These are phyloP conservation scores for Mangifera indica DNA, from an alignment of 345 rosid species.

Conservation along the genomic window DNA sequence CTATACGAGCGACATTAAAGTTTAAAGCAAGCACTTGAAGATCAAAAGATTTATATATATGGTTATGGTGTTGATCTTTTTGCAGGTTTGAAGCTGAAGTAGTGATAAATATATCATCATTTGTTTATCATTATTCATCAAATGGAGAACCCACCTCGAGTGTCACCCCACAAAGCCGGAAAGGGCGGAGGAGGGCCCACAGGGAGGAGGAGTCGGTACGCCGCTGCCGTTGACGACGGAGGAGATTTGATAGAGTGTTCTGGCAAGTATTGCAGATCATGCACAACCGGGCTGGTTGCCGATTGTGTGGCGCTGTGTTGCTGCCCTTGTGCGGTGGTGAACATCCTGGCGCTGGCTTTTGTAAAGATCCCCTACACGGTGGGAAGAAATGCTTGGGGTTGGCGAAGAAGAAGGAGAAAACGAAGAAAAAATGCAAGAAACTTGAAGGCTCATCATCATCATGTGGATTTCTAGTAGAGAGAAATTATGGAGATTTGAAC, in stretches of 20 bases:
- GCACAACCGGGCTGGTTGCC: conserved; percentile 66
- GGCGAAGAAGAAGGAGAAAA: conserved; percentile 33
- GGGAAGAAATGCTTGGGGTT: conserved; percentile 51
- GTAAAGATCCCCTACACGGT: conserved; percentile 73
- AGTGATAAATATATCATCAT: too few relatives aligned
- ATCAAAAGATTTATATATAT: too few relatives aligned
- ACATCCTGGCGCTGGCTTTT: conserved; percentile 59
- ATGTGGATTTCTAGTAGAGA: conserved; percentile 32
- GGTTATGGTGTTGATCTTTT: too few relatives aligned
- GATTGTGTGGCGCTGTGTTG: conserved; percentile 90
- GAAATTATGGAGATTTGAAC: conserved; percentile 35
- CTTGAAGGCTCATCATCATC: conserved; percentile 16
- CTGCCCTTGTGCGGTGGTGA: conserved; percentile 79
- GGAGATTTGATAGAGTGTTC: conserved; percentile 47
- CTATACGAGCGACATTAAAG: conserved; percentile 35
- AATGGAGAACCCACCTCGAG: conserved; percentile 50
- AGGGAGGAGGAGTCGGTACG: conserved; percentile 14
- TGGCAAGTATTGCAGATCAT: conserved; percentile 63
- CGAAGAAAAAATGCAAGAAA: conserved; percentile 27
- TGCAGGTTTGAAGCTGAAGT: conserved; percentile 2
- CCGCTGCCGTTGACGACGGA: conserved; percentile 22
- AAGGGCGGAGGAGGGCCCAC: conserved; percentile 23
- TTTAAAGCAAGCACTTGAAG: background rate
- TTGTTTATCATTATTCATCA: conserved; percentile 11
- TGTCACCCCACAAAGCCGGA: conserved; percentile 28